Base-by-base conservation (phyloP, 306 rosid species). In the Pyrus pyrifolia region DNA sequence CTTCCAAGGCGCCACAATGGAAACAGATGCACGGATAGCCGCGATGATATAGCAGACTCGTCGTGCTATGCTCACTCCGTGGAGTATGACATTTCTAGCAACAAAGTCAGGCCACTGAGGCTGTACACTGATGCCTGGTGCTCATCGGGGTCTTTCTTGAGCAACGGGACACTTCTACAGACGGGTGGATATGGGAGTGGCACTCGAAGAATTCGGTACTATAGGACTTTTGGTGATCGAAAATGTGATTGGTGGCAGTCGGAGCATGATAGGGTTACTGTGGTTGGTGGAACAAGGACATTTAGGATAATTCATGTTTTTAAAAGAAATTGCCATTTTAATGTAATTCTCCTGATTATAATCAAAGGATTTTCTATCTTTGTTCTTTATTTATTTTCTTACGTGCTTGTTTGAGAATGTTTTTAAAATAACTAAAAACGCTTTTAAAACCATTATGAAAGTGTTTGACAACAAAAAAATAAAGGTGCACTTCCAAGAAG, bases 21-120 rank as follows among this genome's bases (percentile, higher is more conserved):
- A 13, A 76, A 73, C 22, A 53, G 30, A 35, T 88, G 96, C 80
- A 82, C 76, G 1, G 13, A 11, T 17, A 71, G 72, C 25, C 70
- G 46, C 3, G 13, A 74, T 0, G 89, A 88, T 65, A 6, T 70
- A 29, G 40, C 70, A 21, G 93, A 92, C 68, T 67, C 94, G 3
- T 31, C 86, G 9, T 92, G 98, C 78, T 90, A 83, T 78, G 97
- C 96, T 70, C 98, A 92, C 80, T 87, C 98, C 4, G 65, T 90
- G 4, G 97, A 90, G 88, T 95, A 90, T 53, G 85, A 89, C 83
- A 78, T 95, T 70, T n/a, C 68, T 9, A 8, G 58, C 12, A 90
- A 95, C 88, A 67, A 3, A 40, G 46, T 90, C 30, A 86, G 97
- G 63, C 85, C 97, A 55, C 60, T 92, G 66, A 71, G 68, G 63